Base-by-base conservation (phyloP, 73 alveolate species). In the Stentor coeruleus region DNA sequence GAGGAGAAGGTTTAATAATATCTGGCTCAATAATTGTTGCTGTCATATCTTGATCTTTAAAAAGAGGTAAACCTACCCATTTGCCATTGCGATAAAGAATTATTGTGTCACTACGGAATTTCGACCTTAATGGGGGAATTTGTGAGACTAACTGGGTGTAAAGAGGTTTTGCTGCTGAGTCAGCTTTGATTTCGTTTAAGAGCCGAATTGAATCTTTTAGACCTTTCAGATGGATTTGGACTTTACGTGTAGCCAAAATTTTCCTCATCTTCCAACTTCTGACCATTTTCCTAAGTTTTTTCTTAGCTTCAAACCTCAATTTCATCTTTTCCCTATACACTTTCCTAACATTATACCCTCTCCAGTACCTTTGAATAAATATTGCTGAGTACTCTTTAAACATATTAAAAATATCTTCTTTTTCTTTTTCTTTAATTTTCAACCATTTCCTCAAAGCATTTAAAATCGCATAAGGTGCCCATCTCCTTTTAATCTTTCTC, bases 391-490 rank as follows among this genome's bases (percentile, higher is more conserved):
- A 66, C 33, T 66, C 79, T 40, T 20, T 26, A 2, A 66, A 66
- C 79, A 26, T 66, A 2, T 26, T 26, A 66, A 20, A 66, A 2
- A 66, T 31, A 14, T 66, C 79, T 66, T 20, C n/a, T 66, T 66
- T 66, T 66, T 66, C 79, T 66, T 66, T 66, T 26, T 26, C 26
- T 40, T 31, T 66, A 20, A 66, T 33, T 40, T 26, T 15, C 37
- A 66, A 20, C 37, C 79, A 66, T 40, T 31, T 66, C 33, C 33
- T 20, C 37, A 66, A 66, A 66, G 79, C 79, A 20, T 66, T 66
- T 66, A 66, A 66, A 66, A 66, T 66, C 37, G 37, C 2, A 66
- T 66, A 66, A 2, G 79, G 79, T 20, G 79, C 79, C 79, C 79
- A 66, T 26, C 49, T 20, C 37, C n/a, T 66, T 66, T 66, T 66